A percentile compares a stretch with the other conserved stretches of the same genome.
phyloP scores from a whole-genome alignment of 2,329 filamentous ascomycete species.

The Phialemoniopsis sp. region DNA sequence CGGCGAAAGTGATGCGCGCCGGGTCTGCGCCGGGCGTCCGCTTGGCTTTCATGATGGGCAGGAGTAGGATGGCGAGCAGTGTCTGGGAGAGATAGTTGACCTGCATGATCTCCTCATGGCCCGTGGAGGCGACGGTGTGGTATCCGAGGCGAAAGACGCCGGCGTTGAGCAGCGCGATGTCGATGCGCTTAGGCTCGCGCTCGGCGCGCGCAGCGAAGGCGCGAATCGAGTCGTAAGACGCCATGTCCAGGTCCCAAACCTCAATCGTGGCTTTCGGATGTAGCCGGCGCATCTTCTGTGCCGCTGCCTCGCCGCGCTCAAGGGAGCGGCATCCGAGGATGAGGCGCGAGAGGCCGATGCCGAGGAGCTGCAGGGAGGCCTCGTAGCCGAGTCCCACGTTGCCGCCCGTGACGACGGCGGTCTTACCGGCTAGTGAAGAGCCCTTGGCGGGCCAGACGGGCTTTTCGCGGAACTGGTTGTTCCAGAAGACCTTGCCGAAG shows the following conservation, averaged over 20 bases:
- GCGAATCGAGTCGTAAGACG: slow-evolving; percentile 4
- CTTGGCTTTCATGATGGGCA: slow-evolving; percentile 6
- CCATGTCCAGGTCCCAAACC: slow-evolving; percentile 8
- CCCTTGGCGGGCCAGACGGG: background rate
- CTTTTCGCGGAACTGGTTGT: slow-evolving; percentile 7
- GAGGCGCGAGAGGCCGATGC: slow-evolving; percentile 4
- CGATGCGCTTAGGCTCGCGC: background rate
- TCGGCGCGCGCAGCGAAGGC: slow-evolving; percentile 2
- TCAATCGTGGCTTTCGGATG: slow-evolving; percentile 3
- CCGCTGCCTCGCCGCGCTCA: slow-evolving; percentile 8
- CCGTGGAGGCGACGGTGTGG: background rate
- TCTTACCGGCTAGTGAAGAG: slow-evolving; percentile 13
- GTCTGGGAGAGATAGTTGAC: slow-evolving; percentile 2
- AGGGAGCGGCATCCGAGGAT: slow-evolving; percentile 9
- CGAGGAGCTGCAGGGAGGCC: slow-evolving; percentile 7
- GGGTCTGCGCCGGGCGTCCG: background rate
- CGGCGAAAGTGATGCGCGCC: slow-evolving; percentile 16
- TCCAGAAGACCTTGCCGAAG: slow-evolving; percentile 4
- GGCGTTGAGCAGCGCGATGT: slow-evolving; percentile 3
- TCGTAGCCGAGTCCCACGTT: slow-evolving; percentile 10
- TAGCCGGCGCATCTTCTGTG: slow-evolving; percentile 2
- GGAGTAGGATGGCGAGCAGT: background rate
- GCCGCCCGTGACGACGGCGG: slow-evolving; percentile 7
- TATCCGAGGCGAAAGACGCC: background rate
- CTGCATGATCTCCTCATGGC: background rate